Base-by-base conservation (phyloP, 2,329 filamentous ascomycete genomes). In the Thermothelomyces thermophilus region DNA sequence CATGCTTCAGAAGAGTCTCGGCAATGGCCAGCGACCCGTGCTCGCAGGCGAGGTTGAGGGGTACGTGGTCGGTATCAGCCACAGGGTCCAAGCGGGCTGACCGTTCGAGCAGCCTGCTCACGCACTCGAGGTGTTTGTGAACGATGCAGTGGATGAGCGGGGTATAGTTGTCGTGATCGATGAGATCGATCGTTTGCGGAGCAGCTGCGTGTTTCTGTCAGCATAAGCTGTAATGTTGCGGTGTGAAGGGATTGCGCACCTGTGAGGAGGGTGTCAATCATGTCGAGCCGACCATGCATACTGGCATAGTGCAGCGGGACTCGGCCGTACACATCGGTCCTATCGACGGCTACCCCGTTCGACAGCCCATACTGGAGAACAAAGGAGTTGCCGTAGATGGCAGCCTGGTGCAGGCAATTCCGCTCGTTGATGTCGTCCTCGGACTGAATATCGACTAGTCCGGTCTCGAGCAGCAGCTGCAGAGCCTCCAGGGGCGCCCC, bases 371-470 rank as follows among this genome's bases (percentile, higher is more conserved):
- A 82, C 44, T 80, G 73, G 51, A 97, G 73, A 26, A 96, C 86
- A 58, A 87, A 84, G 9, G 79, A 71, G 61, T 90, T 90, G 17
- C 90, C 90, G 54, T 94, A 95, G 46, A 97, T 96, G 1, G 90
- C 86, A n/a, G 93, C 88, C 69, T 97, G 93, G 61, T 98, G 93
- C 41, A 98, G 75, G 63, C 90, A 95, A 62, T 96, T 98, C 35
- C 93, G 80, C 70, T 96, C 91, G 62, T 97, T 98, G 66, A 98
- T 97, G 62, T 96, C 90, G 64, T 98, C 93, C 61, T 95, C 89
- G 0, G 90, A 93, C 62, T 89, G 83, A n/a, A 96, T 77, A 65
- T 97, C 86, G 30, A 98, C 87, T 20, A 93, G 71, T 0, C 82
- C 81, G 2, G 90, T 95, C 42, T 87, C 82, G 22, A 96, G 73